Evolutionary conservation across 257 asterid species (phyloP).

Genomic region (Jacaranda copaia): DNA sequence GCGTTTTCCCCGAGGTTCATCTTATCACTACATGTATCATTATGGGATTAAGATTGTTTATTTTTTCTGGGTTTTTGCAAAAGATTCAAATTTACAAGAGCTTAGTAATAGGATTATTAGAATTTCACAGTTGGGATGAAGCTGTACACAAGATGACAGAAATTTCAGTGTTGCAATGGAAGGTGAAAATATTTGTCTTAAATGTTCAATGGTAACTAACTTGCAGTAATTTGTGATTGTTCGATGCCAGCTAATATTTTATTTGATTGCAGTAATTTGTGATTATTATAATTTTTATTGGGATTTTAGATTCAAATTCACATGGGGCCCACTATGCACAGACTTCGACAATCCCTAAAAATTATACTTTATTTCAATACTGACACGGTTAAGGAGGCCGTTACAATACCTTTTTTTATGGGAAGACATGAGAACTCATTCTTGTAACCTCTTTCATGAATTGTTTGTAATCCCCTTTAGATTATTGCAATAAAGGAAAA

Average conservation of each 20-base stretch:
- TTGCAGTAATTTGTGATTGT: slow-evolving; percentile 18
- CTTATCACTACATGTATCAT: slow-evolving; percentile 15
- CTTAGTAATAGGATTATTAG: not conserved
- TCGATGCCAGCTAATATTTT: too few relatives aligned
- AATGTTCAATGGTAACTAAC: slow-evolving; percentile 21
- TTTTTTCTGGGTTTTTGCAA: slow-evolving; percentile 11
- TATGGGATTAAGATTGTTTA: not conserved
- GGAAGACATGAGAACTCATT: slow-evolving; percentile 18
- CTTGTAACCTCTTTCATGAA: slow-evolving; percentile 17
- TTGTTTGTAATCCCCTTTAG: slow-evolving; percentile 10
- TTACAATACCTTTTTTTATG: not conserved
- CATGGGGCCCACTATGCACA: too few relatives aligned
- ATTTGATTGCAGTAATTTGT: slow-evolving; percentile 8
- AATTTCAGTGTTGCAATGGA: slow-evolving; percentile 14
- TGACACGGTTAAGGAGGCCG: not conserved
- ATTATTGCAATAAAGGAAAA: slow-evolving; percentile 22
- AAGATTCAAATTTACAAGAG: not conserved
- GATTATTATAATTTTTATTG: too few relatives aligned
- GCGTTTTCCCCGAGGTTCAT: slow-evolving; percentile 11
- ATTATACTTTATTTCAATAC: not conserved
- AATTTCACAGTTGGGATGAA: not conserved
- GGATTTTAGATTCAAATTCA: too few relatives aligned
- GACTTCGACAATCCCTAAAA: too few relatives aligned
- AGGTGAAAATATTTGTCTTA: slow-evolving; percentile 17
- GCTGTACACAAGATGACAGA: not conserved